These are phyloP conservation scores for Alternaria sp. DNA, from an alignment of 2,329 filamentous ascomycete genomes.

Conservation along the genomic window DNA sequence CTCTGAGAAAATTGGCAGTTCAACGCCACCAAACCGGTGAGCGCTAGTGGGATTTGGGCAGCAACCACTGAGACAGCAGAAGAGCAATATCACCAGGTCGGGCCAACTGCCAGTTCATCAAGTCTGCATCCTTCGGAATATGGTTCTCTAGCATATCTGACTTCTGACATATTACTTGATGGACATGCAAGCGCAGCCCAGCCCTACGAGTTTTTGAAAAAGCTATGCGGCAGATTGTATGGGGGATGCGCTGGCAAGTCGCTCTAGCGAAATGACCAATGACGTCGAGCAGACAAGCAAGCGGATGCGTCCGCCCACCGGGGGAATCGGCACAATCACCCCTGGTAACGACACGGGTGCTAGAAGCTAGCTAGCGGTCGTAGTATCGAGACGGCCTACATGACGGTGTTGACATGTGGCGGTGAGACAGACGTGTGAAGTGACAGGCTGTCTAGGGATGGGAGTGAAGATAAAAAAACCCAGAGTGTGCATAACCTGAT, in stretches of 20 bases:
- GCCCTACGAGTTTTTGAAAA: conserved; percentile 19
- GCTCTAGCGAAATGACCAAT: conserved; percentile 22
- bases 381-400: conserved; percentile 6
- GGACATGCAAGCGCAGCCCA: conserved; percentile 14
- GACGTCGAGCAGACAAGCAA: conserved; percentile 8
- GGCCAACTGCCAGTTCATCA: conserved; percentile 31
- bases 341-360: conserved; percentile 26
- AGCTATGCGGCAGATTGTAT: conserved; percentile 18
- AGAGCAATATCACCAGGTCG: not conserved
- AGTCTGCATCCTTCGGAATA: conserved; percentile 1
- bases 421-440: conserved; percentile 8
- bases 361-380: conserved; percentile 7
- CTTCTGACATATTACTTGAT: conserved; percentile 22
- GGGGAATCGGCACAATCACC: conserved; percentile 21
- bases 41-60: not conserved
- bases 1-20: not conserved
- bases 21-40: conserved; percentile 20
- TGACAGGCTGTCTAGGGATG: conserved; percentile 3
- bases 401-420: conserved; percentile 14
- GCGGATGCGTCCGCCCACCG: conserved; percentile 24
- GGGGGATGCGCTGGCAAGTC: conserved; percentile 43
- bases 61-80: conserved; percentile 7
- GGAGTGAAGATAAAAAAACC: not conserved
- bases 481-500: not conserved
- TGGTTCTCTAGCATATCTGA: not conserved